Percentiles rank a stretch among this genome's conserved stretches.
Evolutionary conservation across 1,284 basidiomycete genomes (phyloP).

Genomic region (Sporisorium graminicola): DNA sequence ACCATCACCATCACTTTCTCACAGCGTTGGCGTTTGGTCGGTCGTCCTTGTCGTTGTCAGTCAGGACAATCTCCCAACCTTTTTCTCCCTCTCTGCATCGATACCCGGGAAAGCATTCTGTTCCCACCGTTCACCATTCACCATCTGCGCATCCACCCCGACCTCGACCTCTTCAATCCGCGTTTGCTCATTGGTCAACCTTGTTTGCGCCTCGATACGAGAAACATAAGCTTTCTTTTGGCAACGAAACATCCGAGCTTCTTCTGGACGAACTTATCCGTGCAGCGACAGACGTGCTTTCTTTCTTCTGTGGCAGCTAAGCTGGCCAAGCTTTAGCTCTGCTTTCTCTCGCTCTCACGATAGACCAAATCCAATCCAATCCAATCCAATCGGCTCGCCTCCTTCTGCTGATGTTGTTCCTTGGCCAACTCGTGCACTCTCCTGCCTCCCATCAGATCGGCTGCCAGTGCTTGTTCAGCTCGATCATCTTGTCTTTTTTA

Average conservation of each 20-base stretch:
- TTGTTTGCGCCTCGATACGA: slow-evolving; percentile 1
- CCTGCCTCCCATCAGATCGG: background rate
- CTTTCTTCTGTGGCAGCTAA: background rate
- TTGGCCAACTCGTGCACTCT: background rate
- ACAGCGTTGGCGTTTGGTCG: too few species aligned
- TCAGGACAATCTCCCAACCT: background rate
- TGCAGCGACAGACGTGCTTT: background rate
- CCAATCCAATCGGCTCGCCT: background rate
- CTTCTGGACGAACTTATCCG: background rate
- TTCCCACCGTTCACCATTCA: background rate
- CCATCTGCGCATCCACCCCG: background rate
- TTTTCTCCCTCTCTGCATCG: slow-evolving; percentile 6
- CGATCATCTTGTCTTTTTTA: background rate
- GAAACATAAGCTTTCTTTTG: background rate
- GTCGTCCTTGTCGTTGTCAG: background rate
- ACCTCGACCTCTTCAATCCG: background rate
- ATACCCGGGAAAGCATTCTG: slow-evolving; percentile 9
- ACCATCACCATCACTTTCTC: background rate
- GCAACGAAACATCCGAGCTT: background rate
- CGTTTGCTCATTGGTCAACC: slow-evolving; percentile 7
- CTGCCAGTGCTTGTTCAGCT: background rate
- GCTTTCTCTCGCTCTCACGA: background rate
- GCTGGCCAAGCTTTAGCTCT: background rate
- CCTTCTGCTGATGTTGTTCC: background rate
- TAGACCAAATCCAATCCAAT: background rate